phyloP scores from a whole-genome alignment of 192 early-diverging fungal species.

The Coemansia sp. region DNA sequence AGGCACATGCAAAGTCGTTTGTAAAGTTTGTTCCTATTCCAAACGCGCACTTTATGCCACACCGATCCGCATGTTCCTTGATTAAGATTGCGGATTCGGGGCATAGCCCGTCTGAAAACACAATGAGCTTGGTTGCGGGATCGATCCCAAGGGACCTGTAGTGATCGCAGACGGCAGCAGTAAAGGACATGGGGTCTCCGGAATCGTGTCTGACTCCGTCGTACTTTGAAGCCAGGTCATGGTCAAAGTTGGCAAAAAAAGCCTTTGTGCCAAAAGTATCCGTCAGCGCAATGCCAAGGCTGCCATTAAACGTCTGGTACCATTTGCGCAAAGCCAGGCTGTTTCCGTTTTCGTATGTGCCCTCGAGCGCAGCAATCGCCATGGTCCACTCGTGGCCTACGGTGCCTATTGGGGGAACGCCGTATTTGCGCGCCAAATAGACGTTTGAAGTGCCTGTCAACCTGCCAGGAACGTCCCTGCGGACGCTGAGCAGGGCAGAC shows the following conservation, averaged over 20 bases:
- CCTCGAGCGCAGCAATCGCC: slow-evolving; percentile 66
- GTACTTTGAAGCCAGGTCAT: slow-evolving; percentile 52
- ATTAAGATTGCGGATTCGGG: slow-evolving; percentile 54
- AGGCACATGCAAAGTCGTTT: slow-evolving; percentile 59
- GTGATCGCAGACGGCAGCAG: slow-evolving; percentile 56
- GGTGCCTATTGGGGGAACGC: slow-evolving; percentile 46
- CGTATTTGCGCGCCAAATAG: slow-evolving; percentile 59
- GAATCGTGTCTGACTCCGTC: slow-evolving; percentile 71
- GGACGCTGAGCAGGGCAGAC: slow-evolving; percentile 33
- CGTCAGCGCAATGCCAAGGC: slow-evolving; percentile 64
- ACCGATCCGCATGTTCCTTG: slow-evolving; percentile 42
- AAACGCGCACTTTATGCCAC: slow-evolving; percentile 57
- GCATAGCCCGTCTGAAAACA: slow-evolving; percentile 70
- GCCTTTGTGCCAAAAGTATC: slow-evolving; percentile 68
- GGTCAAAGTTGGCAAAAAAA: slow-evolving; percentile 64
- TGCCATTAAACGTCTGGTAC: slow-evolving; percentile 56
- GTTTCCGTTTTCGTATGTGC: slow-evolving; percentile 60
- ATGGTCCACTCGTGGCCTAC: slow-evolving; percentile 78
- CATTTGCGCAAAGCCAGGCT: slow-evolving; percentile 59
- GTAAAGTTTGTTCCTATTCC: slow-evolving; percentile 76
- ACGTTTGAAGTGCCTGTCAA: slow-evolving; percentile 71
- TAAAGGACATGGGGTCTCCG: slow-evolving; percentile 63
- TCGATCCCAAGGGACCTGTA: slow-evolving; percentile 59
- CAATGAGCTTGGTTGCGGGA: slow-evolving; percentile 58
- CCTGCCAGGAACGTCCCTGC: slow-evolving; percentile 34